These are phyloP conservation scores for Zalerion maritima DNA, from an alignment of 495 filamentous ascomycete genomes.

Conservation along the genomic window DNA sequence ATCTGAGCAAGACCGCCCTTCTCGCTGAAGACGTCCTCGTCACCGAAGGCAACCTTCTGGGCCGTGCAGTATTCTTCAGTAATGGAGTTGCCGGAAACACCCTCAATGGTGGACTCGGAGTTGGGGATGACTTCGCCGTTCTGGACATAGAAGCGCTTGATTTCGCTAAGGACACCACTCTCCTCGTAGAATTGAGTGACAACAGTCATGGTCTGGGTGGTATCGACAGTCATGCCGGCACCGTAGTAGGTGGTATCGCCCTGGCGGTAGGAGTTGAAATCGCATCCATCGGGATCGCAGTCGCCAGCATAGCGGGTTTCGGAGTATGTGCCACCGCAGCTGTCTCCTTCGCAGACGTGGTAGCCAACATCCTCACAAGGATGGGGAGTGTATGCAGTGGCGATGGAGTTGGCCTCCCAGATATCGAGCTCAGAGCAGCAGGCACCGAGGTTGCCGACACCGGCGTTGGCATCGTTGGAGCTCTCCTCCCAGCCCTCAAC, in stretches of 20 bases:
- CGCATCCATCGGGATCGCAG: constrained; percentile 45
- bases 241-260: constrained; percentile 47
- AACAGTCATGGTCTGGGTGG: constrained; percentile 46
- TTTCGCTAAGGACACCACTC: constrained; percentile 39
- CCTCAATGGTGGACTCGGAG: constrained; percentile 29
- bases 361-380: constrained; percentile 37
- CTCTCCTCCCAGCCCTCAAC: constrained; percentile 39
- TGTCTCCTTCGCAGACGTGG: constrained; percentile 31
- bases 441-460: constrained; percentile 41
- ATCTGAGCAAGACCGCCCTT: constrained; percentile 44
- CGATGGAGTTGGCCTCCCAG: constrained; percentile 51
- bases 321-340: constrained; percentile 19
- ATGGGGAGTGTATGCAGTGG: constrained; percentile 47
- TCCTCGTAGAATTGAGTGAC: constrained; percentile 56
- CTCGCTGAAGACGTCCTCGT: constrained; percentile 34
- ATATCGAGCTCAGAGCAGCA: constrained; percentile 61
- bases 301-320: constrained; percentile 19
- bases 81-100: constrained; percentile 41
- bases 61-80: constrained; percentile 40
- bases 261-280: constrained; percentile 55
- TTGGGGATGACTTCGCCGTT: constrained; percentile 38
- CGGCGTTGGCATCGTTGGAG: constrained; percentile 34
- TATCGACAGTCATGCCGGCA: constrained; percentile 40
- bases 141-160: constrained; percentile 54
- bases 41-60: constrained; percentile 47